A percentile compares a stretch with the other conserved stretches of the same genome.
Conservation (phyloP, 2,329 filamentous ascomycete species). For the Furcasterigmium sp. region DNA sequence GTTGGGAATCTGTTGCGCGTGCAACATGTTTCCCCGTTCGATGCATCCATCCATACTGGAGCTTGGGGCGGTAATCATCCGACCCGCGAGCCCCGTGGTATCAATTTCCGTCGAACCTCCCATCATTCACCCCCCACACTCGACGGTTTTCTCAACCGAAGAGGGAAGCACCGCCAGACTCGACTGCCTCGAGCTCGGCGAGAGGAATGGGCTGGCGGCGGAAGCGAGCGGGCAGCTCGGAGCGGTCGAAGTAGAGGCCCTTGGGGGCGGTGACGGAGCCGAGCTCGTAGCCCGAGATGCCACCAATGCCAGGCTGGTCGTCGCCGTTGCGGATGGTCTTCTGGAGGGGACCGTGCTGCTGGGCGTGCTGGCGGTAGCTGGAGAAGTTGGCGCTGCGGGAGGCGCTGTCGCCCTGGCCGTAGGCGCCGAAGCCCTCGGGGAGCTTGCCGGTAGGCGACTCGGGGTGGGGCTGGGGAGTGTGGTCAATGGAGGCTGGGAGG, state of each 20-base stretch:
- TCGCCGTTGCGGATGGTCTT: conserved; percentile 41
- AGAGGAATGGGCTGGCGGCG: conserved; percentile 66
- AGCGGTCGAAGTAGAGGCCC: conserved; percentile 83
- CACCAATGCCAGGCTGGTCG: conserved; percentile 44
- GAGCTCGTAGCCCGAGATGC: conserved; percentile 61
- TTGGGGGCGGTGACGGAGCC: conserved; percentile 65
- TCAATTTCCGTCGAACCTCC: too few species aligned
- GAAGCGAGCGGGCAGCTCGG: conserved; percentile 82
- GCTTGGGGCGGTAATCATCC: too few species aligned
- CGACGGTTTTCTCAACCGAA: conserved; percentile 33
- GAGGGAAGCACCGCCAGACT: conserved; percentile 77
- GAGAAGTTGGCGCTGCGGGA: conserved; percentile 60
- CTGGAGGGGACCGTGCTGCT: conserved; percentile 71
- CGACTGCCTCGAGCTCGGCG: conserved; percentile 90
- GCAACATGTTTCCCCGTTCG: too few species aligned
- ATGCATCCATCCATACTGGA: too few species aligned
- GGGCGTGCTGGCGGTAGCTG: conserved; percentile 70
- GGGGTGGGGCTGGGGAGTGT: conserved; percentile 68
- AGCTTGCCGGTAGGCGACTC: conserved; percentile 62
- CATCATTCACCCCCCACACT: neutral
- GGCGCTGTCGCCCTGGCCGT: conserved; percentile 22
- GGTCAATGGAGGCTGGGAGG: conserved; percentile 61
- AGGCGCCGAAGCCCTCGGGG: conserved; percentile 44
- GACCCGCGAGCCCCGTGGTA: too few species aligned
- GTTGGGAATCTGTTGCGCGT: too few species aligned